Percentiles rank a stretch among this genome's conserved stretches.
phyloP scores from a whole-genome alignment of 805 yeast species.

The Yueomyces sp. region DNA sequence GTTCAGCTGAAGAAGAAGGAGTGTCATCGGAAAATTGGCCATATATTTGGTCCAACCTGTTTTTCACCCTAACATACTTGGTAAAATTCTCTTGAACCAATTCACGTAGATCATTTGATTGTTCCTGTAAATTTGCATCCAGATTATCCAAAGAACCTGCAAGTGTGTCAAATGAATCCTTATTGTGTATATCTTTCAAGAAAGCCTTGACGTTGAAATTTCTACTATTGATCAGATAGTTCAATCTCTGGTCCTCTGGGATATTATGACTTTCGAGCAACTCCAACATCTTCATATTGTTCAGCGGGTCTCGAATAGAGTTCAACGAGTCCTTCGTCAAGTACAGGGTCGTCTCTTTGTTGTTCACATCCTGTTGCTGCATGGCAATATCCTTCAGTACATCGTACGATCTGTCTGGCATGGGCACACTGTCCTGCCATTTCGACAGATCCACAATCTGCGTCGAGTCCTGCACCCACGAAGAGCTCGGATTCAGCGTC shows the following conservation, averaged over 20 bases:
- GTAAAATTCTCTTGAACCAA: conserved; percentile 49
- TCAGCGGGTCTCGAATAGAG: conserved; percentile 41
- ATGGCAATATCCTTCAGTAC: conserved; percentile 19
- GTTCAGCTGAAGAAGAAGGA: conserved; percentile 16
- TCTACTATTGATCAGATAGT: conserved; percentile 42
- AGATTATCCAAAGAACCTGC: conserved; percentile 33
- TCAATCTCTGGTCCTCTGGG: conserved; percentile 27
- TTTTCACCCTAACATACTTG: conserved; percentile 51
- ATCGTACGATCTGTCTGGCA: conserved; percentile 22
- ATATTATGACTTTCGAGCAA: conserved; percentile 27
- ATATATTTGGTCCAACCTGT: conserved; percentile 47
- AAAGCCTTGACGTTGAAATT: conserved; percentile 45
- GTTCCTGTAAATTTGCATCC: conserved; percentile 35
- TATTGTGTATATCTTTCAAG: conserved; percentile 40
- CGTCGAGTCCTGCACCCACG: conserved; percentile 26
- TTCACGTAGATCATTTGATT: conserved; percentile 35
- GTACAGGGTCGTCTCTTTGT: conserved; percentile 13
- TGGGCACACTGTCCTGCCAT: conserved; percentile 13
- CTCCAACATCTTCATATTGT: conserved; percentile 27
- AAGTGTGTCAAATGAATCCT: conserved; percentile 40
- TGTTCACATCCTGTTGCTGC: conserved; percentile 16
- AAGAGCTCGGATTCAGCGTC: conserved; percentile 27
- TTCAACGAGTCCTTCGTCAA: conserved; percentile 6
- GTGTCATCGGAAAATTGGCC: conserved; percentile 30
- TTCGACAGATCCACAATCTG: conserved; percentile 11